Base-by-base conservation (phyloP, 2,329 filamentous ascomycete genomes). In the Pseudocercospora fijiensis region DNA sequence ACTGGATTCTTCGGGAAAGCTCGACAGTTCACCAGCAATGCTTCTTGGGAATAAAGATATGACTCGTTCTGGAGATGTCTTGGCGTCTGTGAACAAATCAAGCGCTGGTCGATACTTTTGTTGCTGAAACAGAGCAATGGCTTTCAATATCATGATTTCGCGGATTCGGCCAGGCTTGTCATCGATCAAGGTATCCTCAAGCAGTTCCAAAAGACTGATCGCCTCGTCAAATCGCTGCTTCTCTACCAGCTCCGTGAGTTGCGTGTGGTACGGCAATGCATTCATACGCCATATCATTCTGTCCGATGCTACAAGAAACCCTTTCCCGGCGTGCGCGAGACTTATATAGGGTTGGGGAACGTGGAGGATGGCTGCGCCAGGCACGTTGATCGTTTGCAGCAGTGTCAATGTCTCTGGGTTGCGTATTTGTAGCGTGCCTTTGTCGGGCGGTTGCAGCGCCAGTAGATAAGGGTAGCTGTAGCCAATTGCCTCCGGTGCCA, bases 401-500 rank as follows among this genome's bases (percentile, higher is more conserved):
- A 97, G 80, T n/a, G 88, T 95, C 52, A 98, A 80, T 0, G 94
- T 98, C 63, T 95, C 90, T 0, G 95, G 94, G 73, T 97, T 99
- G 45, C 95, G 86, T 41, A 99, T 89, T 77, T 99, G 95, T 10
- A 99, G 80, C 0, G 86, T 87, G 2, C 94, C 92, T 76, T 95
- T 96, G 1, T 90, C 84, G 0, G 92, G 87, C 7, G 92, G 83
- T 74, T 96, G 92, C 13, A 99, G 81, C 9, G 92, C 91, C 56
- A 99, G 82, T 61, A 99, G 88, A 75, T 97, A 99, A 0, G 95
- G 95, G 75, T 99, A 99, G 22, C 93, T 97, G 76, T 97, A 99
- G 22, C 94, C 95, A 64, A 99, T 88, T 61, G 89, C 89, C 72
- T 97, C 93, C 1, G 95, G 96, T 1, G 94, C 91, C 33, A 86